A percentile compares a stretch with the other conserved stretches of the same genome.
These are phyloP conservation scores for Hymenoscyphus repandus DNA, from an alignment of 2,329 filamentous ascomycete species.

Conservation along the genomic window DNA sequence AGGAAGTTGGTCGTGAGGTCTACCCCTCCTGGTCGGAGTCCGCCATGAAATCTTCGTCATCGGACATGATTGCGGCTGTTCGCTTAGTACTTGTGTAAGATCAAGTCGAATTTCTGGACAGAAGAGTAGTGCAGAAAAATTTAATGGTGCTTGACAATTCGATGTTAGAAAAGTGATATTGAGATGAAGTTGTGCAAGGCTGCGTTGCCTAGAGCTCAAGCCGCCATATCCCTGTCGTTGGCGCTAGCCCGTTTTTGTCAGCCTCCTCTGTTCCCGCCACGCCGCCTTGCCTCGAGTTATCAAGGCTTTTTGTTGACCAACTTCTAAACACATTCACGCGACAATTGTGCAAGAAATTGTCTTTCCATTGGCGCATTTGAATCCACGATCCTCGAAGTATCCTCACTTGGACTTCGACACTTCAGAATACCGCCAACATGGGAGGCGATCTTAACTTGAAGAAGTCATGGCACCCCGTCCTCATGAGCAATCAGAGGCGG, in stretches of 20 bases:
- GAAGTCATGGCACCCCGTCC: slow-evolving; percentile 88
- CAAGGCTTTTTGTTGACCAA: too few species aligned
- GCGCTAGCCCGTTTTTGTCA: too few species aligned
- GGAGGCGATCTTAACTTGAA: slow-evolving; percentile 95
- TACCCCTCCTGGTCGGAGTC: slow-evolving; percentile 85
- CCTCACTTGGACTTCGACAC: background rate
- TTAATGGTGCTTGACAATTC: too few species aligned
- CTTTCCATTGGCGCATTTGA: background rate
- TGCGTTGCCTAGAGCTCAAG: too few species aligned
- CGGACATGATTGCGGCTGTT: slow-evolving; percentile 38
- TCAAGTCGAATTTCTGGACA: background rate
- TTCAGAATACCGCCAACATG: slow-evolving; percentile 50
- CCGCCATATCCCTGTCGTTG: too few species aligned
- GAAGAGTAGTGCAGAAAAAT: too few species aligned
- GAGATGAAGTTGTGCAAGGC: background rate
- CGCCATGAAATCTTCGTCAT: slow-evolving; percentile 84
- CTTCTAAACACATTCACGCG: too few species aligned
- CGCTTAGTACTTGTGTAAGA: too few species aligned
- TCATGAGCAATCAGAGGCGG: slow-evolving; percentile 83
- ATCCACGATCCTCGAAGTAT: background rate
- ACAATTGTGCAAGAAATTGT: background rate
- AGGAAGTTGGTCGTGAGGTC: slow-evolving; percentile 22
- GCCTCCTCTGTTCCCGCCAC: too few species aligned
- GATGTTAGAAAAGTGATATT: too few species aligned
- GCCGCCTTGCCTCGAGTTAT: too few species aligned